phyloP scores from a whole-genome alignment of 352 stramenopile species.

The Phytophthora meadii region DNA sequence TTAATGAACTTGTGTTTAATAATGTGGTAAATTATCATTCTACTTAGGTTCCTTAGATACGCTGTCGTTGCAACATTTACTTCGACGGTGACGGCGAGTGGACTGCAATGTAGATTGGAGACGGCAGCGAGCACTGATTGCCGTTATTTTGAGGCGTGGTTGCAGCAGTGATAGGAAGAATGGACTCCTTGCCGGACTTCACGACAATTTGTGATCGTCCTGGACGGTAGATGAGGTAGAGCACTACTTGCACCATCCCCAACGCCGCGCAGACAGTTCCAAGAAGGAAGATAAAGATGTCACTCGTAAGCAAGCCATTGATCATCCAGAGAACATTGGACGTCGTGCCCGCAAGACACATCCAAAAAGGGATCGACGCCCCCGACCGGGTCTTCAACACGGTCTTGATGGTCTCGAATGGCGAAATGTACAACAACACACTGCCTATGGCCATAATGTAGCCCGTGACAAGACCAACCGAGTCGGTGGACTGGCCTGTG shows the following conservation, averaged over 20 bases:
- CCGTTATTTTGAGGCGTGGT: constrained; percentile 10
- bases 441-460: constrained; percentile 48
- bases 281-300: constrained; percentile 49
- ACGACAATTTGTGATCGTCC: not conserved
- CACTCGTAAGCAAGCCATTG: constrained; percentile 39
- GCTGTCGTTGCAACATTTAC: constrained; percentile 3
- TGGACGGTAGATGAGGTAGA: constrained; percentile 39
- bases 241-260: constrained; percentile 29
- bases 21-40: constrained; percentile 5
- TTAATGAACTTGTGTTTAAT: no score
- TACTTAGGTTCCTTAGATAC: constrained; percentile 6
- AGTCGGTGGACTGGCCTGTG: constrained; percentile 27
- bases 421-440: constrained; percentile 39
- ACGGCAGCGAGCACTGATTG: constrained; percentile 2
- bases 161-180: constrained; percentile 14
- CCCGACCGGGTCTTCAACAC: constrained; percentile 40
- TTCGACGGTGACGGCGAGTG: constrained; percentile 15
- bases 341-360: constrained; percentile 29
- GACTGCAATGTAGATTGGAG: constrained; percentile 29
- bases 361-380: constrained; percentile 35
- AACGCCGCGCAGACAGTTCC: constrained; percentile 30
- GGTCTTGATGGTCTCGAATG: constrained; percentile 37
- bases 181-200: constrained; percentile 16
- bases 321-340: constrained; percentile 48
- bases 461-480: constrained; percentile 28